Percentiles rank a stretch among this genome's conserved stretches.
These are phyloP conservation scores for Herpetomonas tarakana DNA, from an alignment of 208 protist genomes.

Conservation along the genomic window DNA sequence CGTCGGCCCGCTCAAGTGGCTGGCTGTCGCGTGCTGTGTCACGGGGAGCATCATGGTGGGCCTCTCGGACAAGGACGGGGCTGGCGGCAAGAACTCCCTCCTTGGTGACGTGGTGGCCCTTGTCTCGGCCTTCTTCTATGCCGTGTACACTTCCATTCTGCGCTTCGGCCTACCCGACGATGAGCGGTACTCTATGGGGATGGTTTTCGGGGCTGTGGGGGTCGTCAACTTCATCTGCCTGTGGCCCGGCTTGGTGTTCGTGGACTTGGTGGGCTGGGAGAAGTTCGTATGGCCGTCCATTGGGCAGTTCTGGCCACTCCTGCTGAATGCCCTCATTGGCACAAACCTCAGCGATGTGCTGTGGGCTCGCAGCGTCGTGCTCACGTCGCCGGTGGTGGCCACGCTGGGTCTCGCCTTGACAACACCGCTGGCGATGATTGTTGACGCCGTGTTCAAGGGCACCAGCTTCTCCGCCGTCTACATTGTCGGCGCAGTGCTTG, in stretches of 20 bases:
- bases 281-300: conserved; percentile 53
- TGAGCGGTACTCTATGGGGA: conserved; percentile 77
- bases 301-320: conserved; percentile 65
- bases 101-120: conserved; percentile 70
- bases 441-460: conserved; percentile 57
- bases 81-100: conserved; percentile 28
- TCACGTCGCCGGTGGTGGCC: conserved; percentile 89
- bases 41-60: conserved; percentile 66
- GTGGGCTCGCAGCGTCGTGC: conserved; percentile 86
- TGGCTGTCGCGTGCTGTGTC: conserved; percentile 64
- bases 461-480: conserved; percentile 52
- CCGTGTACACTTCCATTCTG: conserved; percentile 83
- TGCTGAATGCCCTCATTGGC: conserved; percentile 82
- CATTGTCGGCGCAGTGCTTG: conserved; percentile 61
- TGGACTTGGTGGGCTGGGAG: conserved; percentile 60
- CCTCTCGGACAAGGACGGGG: conserved; percentile 39
- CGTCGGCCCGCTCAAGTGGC: conserved; percentile 38
- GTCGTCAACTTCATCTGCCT: conserved; percentile 67
- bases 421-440: conserved; percentile 87
- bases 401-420: conserved; percentile 87
- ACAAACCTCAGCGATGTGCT: conserved; percentile 91
- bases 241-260: conserved; percentile 69
- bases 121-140: conserved; percentile 86
- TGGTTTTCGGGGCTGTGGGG: conserved; percentile 88
- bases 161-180: conserved; percentile 81